Conservation (phyloP, 441 rosid genomes). For the Mallotus repandus region DNA sequence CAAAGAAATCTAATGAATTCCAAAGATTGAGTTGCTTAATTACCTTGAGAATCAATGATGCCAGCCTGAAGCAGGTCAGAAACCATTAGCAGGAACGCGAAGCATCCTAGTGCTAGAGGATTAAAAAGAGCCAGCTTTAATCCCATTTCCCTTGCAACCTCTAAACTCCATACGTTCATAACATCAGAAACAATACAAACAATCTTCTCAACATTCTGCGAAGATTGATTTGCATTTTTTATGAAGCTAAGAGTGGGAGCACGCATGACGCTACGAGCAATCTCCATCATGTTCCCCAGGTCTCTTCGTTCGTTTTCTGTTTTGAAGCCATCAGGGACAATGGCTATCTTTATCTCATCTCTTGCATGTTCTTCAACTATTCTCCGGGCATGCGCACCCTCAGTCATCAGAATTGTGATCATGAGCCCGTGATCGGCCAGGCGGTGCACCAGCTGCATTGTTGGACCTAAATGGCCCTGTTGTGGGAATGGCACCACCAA, state of each 20-base stretch:
- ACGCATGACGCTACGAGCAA: conserved; percentile 17
- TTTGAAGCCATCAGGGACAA: conserved; percentile 28
- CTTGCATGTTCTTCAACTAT: not conserved
- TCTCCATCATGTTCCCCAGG: not conserved
- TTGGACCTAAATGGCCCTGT: conserved; percentile 30
- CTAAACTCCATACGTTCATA: conserved; percentile 23
- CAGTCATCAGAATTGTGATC: conserved; percentile 26
- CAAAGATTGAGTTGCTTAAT: not conserved
- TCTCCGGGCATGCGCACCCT: not conserved
- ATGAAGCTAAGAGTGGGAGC: conserved; percentile 21
- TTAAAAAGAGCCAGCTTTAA: conserved; percentile 15
- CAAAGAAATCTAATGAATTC: no score
- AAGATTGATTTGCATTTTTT: not conserved
- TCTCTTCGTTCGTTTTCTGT: conserved; percentile 9
- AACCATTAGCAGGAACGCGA: conserved; percentile 16
- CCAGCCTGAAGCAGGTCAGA: conserved; percentile 28
- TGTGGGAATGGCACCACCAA: conserved; percentile 28
- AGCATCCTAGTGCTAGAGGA: conserved; percentile 13
- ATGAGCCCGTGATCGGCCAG: conserved; percentile 30
- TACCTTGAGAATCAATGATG: conserved; percentile 28
- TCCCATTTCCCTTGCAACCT: conserved; percentile 32
- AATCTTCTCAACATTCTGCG: not conserved
- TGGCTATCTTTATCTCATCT: conserved; percentile 15
- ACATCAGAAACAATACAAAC: conserved; percentile 23
- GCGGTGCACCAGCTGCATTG: conserved; percentile 25